These are phyloP conservation scores for Lactarius akahatsu DNA, from an alignment of 768 basidiomycete genomes.

Conservation along the genomic window DNA sequence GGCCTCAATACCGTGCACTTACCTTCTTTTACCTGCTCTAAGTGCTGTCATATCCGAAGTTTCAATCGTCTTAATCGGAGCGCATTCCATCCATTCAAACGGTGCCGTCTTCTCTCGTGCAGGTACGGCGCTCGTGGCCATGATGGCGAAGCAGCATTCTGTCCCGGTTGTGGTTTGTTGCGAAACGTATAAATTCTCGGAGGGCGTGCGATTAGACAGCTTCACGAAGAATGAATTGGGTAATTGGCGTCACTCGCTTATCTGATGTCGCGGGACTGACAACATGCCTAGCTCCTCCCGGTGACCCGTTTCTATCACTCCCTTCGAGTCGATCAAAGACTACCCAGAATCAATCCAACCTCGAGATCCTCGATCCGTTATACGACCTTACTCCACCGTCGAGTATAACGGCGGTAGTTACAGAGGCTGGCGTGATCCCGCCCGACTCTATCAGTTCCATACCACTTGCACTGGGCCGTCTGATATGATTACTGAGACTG, in stretches of 20 bases:
- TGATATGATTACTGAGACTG: slow-evolving; percentile 29
- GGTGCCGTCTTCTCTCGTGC: slow-evolving; percentile 92
- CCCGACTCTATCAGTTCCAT: slow-evolving; percentile 88
- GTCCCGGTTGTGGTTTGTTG: slow-evolving; percentile 96
- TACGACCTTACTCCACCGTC: slow-evolving; percentile 94
- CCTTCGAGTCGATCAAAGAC: slow-evolving; percentile 37
- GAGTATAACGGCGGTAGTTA: slow-evolving; percentile 93
- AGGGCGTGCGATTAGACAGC: slow-evolving; percentile 87
- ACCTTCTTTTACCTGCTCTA: slow-evolving; percentile 85
- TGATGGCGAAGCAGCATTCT: slow-evolving; percentile 87
- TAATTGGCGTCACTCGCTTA: slow-evolving; percentile 36
- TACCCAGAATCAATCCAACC: slow-evolving; percentile 44
- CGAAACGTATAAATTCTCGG: slow-evolving; percentile 98
- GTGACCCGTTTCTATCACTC: slow-evolving; percentile 38
- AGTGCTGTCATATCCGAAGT: slow-evolving; percentile 78
- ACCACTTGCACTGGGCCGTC: slow-evolving; percentile 58
- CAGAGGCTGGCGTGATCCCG: slow-evolving; percentile 94
- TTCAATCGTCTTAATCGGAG: slow-evolving; percentile 84
- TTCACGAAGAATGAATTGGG: slow-evolving; percentile 97
- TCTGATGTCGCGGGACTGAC: slow-evolving; percentile 5
- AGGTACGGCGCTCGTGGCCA: slow-evolving; percentile 93
- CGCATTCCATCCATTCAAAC: slow-evolving; percentile 92
- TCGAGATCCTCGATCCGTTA: slow-evolving; percentile 81
- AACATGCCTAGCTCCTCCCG: slow-evolving; percentile 33
- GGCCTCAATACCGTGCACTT: slow-evolving; percentile 79